Evolutionary conservation across 192 early-diverging fungal genomes (phyloP).

Genomic region (Allomyces javanicus): DNA sequence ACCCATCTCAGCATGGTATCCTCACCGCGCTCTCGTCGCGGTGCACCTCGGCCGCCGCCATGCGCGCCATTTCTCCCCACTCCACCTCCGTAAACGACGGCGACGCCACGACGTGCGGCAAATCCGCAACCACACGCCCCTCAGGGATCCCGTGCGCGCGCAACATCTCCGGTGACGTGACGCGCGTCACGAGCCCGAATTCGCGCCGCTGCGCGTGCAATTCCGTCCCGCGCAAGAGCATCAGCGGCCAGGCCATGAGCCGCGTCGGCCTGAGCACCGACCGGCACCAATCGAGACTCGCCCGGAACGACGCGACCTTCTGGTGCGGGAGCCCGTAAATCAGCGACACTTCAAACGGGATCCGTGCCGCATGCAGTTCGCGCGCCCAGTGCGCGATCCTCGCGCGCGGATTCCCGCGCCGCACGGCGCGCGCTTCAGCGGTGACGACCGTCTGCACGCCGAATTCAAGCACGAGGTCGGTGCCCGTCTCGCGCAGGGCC

Average conservation of each 20-base stretch:
- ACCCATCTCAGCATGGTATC: too few relatives aligned
- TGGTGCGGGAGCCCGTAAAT: slow-evolving; percentile 7
- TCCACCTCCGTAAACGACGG: slow-evolving; percentile 6
- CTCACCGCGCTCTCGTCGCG: too few relatives aligned
- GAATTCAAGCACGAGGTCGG: slow-evolving; percentile 5
- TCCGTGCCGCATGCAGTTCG: background rate
- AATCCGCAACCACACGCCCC: slow-evolving; percentile 5
- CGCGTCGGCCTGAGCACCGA: background rate
- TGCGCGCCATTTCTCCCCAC: background rate
- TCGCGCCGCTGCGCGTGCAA: slow-evolving; percentile 2
- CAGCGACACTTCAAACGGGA: slow-evolving; percentile 6
- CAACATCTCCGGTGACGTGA: too few relatives aligned
- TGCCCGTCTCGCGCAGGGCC: background rate
- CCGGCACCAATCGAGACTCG: slow-evolving; percentile 1
- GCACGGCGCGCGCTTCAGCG: background rate
- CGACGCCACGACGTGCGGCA: slow-evolving; percentile 6
- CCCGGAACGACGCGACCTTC: slow-evolving; percentile 2
- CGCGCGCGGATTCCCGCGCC: slow-evolving; percentile 4
- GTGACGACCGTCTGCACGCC: slow-evolving; percentile 5
- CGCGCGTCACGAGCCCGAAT: slow-evolving; percentile 1
- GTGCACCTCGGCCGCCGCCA: too few relatives aligned
- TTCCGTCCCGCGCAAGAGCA: slow-evolving; percentile 4
- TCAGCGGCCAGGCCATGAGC: slow-evolving; percentile 4
- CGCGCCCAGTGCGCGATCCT: background rate
- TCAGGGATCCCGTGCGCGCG: background rate